Conservation (phyloP, 179 eudicot species). For the Patellifolia procumbens region DNA sequence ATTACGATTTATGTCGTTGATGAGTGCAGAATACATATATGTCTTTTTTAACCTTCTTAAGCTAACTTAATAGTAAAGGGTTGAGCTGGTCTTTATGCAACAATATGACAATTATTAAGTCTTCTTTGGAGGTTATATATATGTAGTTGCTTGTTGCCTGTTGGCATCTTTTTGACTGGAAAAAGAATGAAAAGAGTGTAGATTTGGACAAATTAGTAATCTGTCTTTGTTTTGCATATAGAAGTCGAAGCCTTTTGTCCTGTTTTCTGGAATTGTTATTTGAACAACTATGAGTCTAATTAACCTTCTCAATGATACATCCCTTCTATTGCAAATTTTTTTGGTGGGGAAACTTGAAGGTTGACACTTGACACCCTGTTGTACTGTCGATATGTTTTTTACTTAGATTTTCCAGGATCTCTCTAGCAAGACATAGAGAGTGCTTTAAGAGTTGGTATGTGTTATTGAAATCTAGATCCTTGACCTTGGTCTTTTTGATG, state of each 20-base stretch:
- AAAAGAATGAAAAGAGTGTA: background rate
- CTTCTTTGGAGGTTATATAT: background rate
- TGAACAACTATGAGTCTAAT: background rate
- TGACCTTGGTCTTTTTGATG: background rate
- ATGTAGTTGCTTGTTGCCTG: conserved; percentile 1
- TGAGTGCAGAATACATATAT: too few species aligned
- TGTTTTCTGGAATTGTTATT: background rate
- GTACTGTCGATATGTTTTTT: background rate
- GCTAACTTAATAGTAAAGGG: too few species aligned
- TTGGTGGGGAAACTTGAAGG: background rate
- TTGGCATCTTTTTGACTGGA: background rate
- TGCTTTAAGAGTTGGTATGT: background rate
- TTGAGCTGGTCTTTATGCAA: background rate
- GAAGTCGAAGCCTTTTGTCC: too few species aligned
- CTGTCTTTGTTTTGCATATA: background rate
- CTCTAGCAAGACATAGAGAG: background rate
- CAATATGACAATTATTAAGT: background rate
- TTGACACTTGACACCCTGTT: background rate
- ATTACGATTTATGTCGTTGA: conserved; percentile 5
- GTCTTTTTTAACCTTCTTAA: too few species aligned
- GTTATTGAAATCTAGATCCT: background rate
- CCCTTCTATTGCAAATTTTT: background rate
- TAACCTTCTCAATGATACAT: background rate
- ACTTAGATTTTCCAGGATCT: background rate
- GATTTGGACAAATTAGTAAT: background rate